Conservation (phyloP, 352 stramenopile species). For the Pythium guiyangense region DNA sequence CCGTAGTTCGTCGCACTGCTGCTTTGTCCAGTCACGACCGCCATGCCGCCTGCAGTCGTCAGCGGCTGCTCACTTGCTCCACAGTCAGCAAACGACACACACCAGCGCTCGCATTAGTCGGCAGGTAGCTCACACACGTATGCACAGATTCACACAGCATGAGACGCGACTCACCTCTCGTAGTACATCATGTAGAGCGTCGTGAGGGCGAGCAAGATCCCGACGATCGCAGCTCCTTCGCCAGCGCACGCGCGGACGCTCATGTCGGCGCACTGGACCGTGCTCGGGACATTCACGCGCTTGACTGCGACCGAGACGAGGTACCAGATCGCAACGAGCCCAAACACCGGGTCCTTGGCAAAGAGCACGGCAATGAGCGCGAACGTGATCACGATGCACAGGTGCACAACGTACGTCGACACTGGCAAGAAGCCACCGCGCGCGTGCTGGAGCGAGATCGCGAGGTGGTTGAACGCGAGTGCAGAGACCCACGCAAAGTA, state of each 20-base stretch:
- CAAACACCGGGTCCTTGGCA: slow-evolving; percentile 54
- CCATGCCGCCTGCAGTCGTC: slow-evolving; percentile 16
- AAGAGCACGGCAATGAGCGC: slow-evolving; percentile 55
- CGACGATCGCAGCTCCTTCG: slow-evolving; percentile 51
- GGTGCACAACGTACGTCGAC: slow-evolving; percentile 59
- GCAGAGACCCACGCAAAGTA: slow-evolving; percentile 82
- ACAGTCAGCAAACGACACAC: slow-evolving; percentile 3
- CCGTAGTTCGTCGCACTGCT: slow-evolving; percentile 13
- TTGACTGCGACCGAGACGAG: slow-evolving; percentile 58
- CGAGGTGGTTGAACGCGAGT: slow-evolving; percentile 55
- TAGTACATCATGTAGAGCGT: slow-evolving; percentile 46
- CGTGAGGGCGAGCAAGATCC: slow-evolving; percentile 45
- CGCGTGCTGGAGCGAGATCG: slow-evolving; percentile 62
- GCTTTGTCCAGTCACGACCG: slow-evolving; percentile 12
- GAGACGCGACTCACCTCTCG: slow-evolving; percentile 37
- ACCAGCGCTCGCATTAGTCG: neutral
- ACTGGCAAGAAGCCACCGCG: slow-evolving; percentile 43
- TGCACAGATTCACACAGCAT: no score
- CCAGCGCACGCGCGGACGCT: slow-evolving; percentile 57
- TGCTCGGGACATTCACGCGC: slow-evolving; percentile 35
- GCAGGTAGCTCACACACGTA: neutral
- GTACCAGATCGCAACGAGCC: slow-evolving; percentile 67
- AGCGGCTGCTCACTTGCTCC: slow-evolving; percentile 4
- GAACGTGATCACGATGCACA: slow-evolving; percentile 55
- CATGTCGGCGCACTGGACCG: slow-evolving; percentile 45